These are phyloP conservation scores for Boletus reticulatus DNA, from an alignment of 768 basidiomycete species.

Conservation along the genomic window DNA sequence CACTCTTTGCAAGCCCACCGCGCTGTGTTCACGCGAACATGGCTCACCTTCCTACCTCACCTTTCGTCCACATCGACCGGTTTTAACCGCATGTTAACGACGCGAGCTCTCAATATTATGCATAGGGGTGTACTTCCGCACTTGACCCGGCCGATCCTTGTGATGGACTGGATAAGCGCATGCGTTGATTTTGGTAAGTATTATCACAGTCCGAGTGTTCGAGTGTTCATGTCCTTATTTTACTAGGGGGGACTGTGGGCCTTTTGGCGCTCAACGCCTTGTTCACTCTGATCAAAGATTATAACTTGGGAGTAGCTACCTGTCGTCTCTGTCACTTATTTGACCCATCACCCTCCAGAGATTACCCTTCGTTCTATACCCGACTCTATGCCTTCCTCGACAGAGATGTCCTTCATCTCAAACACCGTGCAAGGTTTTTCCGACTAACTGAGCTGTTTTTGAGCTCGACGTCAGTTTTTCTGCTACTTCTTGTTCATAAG, in stretches of 20 bases:
- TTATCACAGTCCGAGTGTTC: background rate
- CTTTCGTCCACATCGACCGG: constrained; percentile 41
- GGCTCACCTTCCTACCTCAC: constrained; percentile 69
- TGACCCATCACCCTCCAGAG: constrained; percentile 46
- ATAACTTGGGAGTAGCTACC: constrained; percentile 72
- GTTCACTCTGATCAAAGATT: constrained; percentile 87
- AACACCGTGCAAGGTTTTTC: constrained; percentile 94
- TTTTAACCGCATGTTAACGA: constrained; percentile 39
- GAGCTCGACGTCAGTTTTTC: constrained; percentile 75
- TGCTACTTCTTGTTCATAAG: background rate
- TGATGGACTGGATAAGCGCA: constrained; percentile 91
- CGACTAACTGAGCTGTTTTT: constrained; percentile 88
- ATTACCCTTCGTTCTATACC: constrained; percentile 94
- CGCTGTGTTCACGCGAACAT: constrained; percentile 78
- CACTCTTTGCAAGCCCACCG: constrained; percentile 76
- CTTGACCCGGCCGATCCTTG: constrained; percentile 68
- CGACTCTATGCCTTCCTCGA: constrained; percentile 89
- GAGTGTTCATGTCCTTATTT: background rate
- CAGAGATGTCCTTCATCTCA: constrained; percentile 83
- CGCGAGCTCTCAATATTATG: constrained; percentile 70
- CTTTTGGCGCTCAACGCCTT: constrained; percentile 89
- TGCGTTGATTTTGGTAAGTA: constrained; percentile 77
- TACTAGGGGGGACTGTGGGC: constrained; percentile 75
- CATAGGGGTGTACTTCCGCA: constrained; percentile 84
- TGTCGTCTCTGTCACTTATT: background rate